phyloP scores from a whole-genome alignment of 805 yeast species.

The Lipomyces yamanashiensis region DNA sequence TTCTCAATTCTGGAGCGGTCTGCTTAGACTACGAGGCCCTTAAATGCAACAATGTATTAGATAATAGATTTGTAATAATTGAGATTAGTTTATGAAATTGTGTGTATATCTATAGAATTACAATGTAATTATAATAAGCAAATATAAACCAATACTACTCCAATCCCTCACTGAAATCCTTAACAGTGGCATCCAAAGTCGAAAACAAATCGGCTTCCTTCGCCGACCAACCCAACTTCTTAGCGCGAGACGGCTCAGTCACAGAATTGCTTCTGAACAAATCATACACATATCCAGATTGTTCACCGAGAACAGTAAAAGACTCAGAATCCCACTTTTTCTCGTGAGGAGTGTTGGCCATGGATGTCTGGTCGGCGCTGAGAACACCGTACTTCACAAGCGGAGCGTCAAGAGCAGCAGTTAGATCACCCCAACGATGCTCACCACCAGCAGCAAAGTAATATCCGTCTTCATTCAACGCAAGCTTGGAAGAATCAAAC shows the following conservation, averaged over 20 bases:
- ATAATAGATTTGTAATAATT: no score
- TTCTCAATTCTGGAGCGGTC: no score
- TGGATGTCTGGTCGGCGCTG: slow-evolving; percentile 13
- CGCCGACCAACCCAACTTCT: slow-evolving; percentile 31
- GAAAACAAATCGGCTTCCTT: slow-evolving; percentile 14
- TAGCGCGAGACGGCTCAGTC: slow-evolving; percentile 23
- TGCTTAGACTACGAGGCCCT: no score
- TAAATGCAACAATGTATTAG: no score
- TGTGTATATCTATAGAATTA: neutral
- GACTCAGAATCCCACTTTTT: slow-evolving; percentile 1
- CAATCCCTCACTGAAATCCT: slow-evolving; percentile 6
- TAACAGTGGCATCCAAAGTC: slow-evolving; percentile 36
- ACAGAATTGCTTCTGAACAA: slow-evolving; percentile 26
- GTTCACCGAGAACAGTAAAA: slow-evolving; percentile 8
- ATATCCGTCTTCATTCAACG: slow-evolving; percentile 46
- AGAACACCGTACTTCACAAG: slow-evolving; percentile 35
- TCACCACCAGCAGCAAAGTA: slow-evolving; percentile 46
- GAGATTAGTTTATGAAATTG: neutral
- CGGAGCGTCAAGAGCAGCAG: slow-evolving; percentile 39
- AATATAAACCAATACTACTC: neutral
- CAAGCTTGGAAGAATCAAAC: slow-evolving; percentile 39
- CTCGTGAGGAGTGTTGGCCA: neutral
- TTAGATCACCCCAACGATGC: slow-evolving; percentile 45
- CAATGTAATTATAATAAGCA: neutral
- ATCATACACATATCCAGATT: slow-evolving; percentile 4